Evolutionary conservation across 192 early-diverging fungal species (phyloP), one percentile per base, ranked within the genome.

Genomic region (Rhizoclosmatium globosum): DNA sequence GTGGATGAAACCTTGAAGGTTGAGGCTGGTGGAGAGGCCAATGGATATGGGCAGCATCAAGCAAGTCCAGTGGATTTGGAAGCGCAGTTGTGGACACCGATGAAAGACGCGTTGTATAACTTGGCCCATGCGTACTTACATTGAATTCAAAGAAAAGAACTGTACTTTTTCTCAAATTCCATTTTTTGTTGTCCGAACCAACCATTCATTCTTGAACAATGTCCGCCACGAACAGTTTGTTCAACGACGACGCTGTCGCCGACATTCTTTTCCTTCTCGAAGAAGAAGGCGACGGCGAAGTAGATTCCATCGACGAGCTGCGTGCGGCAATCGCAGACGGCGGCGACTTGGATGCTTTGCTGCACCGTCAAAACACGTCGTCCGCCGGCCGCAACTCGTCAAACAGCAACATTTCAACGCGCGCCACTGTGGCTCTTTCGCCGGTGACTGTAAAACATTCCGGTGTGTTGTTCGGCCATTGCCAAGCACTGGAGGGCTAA

Each of bases 51-150:
- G n/a, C 7, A 6, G 38, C 41, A 46, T 46, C 38, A n/a, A 56
- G 3, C 11, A 57, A 38, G 17, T 21, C 43, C 66, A 17, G 44
- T 58, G 23, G 61, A 74, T 62, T 31, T 74, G 72, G 72, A 74
- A 0, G 61, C 6, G 2, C 57, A 74, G 13, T 44, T 74, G 72
- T 74, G 56, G 72, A 44, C 21, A 11, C 72, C 72, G n/a, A 64
- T 74, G 58, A 74, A 74, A 43, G 21, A 43, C 43, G 72, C 72
- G n/a, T 74, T 74, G n/a, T 74, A 74, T 45, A 59, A 62, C 21
- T 62, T 62, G 60, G 60, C 60, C 21, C 23, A 9, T 39, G 60
- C 60, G 9, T 62, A 31, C 38, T 62, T 62, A 31, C 31, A 31
- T 31, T 31, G 31, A 31, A 31, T 31, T 31, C 31, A 31, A 31